Conservation (phyloP, 371 early-diverging fungal species). For the Lichtheimia ramosa region DNA sequence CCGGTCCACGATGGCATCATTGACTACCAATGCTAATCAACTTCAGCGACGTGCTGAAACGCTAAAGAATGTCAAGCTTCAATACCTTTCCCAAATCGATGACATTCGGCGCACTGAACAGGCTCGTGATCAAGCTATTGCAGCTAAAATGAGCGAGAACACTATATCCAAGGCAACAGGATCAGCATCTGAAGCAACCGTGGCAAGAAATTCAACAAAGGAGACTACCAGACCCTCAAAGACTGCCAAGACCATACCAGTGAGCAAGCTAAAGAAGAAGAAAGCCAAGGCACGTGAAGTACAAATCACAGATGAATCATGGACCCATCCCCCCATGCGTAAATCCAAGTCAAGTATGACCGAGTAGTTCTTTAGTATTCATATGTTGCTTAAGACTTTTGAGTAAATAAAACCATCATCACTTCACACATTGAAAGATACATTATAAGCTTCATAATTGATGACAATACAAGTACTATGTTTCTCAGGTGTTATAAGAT, state of each 20-base stretch:
- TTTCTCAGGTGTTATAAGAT: too few relatives aligned
- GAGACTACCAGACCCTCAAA: background rate
- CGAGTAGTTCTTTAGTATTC: too few relatives aligned
- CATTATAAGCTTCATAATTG: too few relatives aligned
- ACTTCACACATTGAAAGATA: too few relatives aligned
- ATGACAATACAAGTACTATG: background rate
- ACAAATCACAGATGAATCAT: background rate
- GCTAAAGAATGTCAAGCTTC: slow-evolving; percentile 24
- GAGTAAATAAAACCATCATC: too few relatives aligned
- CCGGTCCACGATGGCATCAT: slow-evolving; percentile 38
- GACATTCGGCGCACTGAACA: slow-evolving; percentile 33
- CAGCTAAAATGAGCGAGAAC: slow-evolving; percentile 21
- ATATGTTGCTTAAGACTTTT: too few relatives aligned
- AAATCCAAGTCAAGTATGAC: too few relatives aligned
- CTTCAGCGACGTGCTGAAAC: slow-evolving; percentile 31
- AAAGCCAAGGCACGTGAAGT: slow-evolving; percentile 1
- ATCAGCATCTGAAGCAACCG: background rate
- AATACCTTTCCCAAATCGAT: slow-evolving; percentile 36
- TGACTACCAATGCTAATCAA: slow-evolving; percentile 32
- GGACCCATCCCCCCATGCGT: background rate
- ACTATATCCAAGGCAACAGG: slow-evolving; percentile 6
- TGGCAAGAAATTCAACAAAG: background rate
- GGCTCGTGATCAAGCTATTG: slow-evolving; percentile 34
- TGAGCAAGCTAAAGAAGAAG: background rate
- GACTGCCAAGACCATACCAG: background rate